Conservation (phyloP, 768 basidiomycete genomes). For the Mycena vulgaris region DNA sequence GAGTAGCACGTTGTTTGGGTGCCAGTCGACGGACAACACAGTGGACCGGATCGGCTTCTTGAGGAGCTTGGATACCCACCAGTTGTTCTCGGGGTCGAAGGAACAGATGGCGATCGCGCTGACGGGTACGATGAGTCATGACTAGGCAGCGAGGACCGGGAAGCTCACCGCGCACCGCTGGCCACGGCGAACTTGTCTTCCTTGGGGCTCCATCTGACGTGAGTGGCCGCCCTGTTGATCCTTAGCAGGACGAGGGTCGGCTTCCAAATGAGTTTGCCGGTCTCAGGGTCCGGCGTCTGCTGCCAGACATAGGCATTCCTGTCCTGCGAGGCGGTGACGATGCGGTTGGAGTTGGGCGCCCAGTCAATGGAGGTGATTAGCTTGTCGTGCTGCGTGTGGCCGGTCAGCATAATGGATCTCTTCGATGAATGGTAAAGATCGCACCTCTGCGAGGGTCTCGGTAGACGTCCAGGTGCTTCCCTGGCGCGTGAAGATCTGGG, state of each 20-base stretch:
- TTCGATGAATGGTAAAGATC: constrained; percentile 28
- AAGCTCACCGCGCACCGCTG: constrained; percentile 87
- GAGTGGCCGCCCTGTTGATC: constrained; percentile 96
- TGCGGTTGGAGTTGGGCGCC: constrained; percentile 96
- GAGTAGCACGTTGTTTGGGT: constrained; percentile 97
- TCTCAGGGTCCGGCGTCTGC: constrained; percentile 78
- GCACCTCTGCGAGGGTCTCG: constrained; percentile 90
- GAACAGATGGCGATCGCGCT: constrained; percentile 97
- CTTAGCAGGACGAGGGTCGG: constrained; percentile 96
- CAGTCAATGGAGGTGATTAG: constrained; percentile 98
- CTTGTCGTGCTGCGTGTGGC: constrained; percentile 88
- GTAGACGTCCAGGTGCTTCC: constrained; percentile 79
- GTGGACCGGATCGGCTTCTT: constrained; percentile 99
- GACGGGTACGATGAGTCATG: neutral
- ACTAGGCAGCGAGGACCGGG: neutral
- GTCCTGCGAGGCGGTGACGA: constrained; percentile 99
- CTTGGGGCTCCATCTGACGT: constrained; percentile 95
- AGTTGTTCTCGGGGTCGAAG: constrained; percentile 97
- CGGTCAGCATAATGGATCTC: neutral
- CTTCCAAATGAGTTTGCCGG: constrained; percentile 87
- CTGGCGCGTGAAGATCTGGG: constrained; percentile 80
- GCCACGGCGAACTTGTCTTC: constrained; percentile 99
- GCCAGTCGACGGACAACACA: constrained; percentile 96
- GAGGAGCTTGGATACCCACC: constrained; percentile 98
- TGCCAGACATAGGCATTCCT: constrained; percentile 99